Evolutionary conservation across 306 rosid genomes (phyloP).

Genomic region (Vigna reflexopilosa): DNA sequence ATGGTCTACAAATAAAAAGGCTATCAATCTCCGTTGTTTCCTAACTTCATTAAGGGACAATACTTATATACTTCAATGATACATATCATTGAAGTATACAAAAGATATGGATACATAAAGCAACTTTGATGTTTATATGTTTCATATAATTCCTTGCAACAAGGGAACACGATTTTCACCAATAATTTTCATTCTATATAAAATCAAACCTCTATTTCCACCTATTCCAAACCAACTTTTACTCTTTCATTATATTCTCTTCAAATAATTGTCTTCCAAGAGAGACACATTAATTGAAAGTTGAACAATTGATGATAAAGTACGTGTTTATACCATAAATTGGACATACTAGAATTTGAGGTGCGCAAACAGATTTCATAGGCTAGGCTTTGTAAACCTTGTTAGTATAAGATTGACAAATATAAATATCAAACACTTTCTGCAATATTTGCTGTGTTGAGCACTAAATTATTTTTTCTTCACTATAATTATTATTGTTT

Average conservation of each 20-base stretch:
- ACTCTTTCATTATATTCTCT: background rate
- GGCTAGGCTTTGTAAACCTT: constrained; percentile 27
- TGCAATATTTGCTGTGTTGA: constrained; percentile 15
- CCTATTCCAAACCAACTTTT: background rate
- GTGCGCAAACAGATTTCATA: constrained; percentile 20
- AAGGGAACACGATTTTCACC: background rate
- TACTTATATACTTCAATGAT: too few relatives aligned
- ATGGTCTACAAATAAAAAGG: too few relatives aligned
- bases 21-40: too few relatives aligned
- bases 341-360: constrained; percentile 5
- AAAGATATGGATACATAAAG: too few relatives aligned
- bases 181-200: background rate
- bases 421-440: background rate
- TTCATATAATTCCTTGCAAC: background rate
- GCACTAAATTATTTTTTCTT: constrained; percentile 34
- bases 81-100: too few relatives aligned
- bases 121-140: too few relatives aligned
- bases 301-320: background rate
- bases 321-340: background rate
- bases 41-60: too few relatives aligned
- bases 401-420: background rate
- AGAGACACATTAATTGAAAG: constrained; percentile 19
- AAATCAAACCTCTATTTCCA: background rate
- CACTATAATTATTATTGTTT: constrained; percentile 24
- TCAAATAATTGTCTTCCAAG: background rate